Percentiles rank a stretch among this genome's conserved stretches.
Conservation (phyloP, 805 yeast species). For the Nakazawaea wickerhamii region DNA sequence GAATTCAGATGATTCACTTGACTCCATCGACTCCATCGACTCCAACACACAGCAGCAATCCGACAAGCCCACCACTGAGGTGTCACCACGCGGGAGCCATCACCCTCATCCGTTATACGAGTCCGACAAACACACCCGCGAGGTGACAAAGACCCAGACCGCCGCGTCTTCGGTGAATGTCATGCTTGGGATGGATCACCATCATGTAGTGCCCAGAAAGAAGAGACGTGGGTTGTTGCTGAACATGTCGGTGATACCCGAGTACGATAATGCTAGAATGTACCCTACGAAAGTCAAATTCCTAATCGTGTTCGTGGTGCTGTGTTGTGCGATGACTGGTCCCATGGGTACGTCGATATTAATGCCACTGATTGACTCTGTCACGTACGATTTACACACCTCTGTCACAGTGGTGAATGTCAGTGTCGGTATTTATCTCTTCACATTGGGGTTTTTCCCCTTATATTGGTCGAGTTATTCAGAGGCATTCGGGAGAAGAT, state of each 20-base stretch:
- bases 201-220: constrained; percentile 27
- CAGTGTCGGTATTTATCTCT: constrained; percentile 72
- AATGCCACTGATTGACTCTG: constrained; percentile 68
- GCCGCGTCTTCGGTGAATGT: too few species aligned
- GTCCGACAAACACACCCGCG: too few species aligned
- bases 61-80: too few species aligned
- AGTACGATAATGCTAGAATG: constrained; percentile 65
- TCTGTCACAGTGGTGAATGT: constrained; percentile 59
- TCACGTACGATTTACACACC: constrained; percentile 51
- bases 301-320: constrained; percentile 58
- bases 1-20: too few species aligned
- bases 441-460: constrained; percentile 75
- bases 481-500: constrained; percentile 69
- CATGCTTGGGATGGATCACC: constrained; percentile 20
- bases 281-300: constrained; percentile 47
- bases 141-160: too few species aligned
- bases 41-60: too few species aligned
- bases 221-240: constrained; percentile 59
- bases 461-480: constrained; percentile 86
- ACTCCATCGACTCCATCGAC: too few species aligned
- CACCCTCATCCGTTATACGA: too few species aligned
- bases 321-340: constrained; percentile 71
- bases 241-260: constrained; percentile 51
- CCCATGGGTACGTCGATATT: constrained; percentile 88
- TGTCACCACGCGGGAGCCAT: too few species aligned